Evolutionary conservation across 306 rosid species (phyloP).

Genomic region (Psophocarpus tetragonolobus): DNA sequence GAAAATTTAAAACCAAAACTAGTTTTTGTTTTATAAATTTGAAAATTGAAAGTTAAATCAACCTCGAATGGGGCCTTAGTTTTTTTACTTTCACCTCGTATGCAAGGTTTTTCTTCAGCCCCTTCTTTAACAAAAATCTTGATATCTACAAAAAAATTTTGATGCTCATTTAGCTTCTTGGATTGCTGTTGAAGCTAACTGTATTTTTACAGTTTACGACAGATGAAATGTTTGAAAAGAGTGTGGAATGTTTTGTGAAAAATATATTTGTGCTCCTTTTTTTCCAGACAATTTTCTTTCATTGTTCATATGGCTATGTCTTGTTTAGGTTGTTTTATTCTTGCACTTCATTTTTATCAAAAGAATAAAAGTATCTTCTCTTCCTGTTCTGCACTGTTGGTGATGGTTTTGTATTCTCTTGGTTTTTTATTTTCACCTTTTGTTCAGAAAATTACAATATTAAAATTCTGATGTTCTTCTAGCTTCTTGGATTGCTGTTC

Average conservation of each 20-base stretch:
- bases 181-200: constrained; percentile 33
- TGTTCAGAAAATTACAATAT: constrained; percentile 14
- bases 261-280: neutral
- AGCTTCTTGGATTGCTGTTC: constrained; percentile 22
- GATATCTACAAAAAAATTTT: constrained; percentile 8
- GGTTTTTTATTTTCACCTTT: constrained; percentile 1
- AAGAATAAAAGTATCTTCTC: constrained; percentile 12
- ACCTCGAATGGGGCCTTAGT: no score
- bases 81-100: neutral
- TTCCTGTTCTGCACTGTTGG: constrained; percentile 14
- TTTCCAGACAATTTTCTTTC: neutral
- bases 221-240: no score
- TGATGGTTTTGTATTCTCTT: constrained; percentile 14
- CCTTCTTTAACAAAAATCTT: constrained; percentile 23
- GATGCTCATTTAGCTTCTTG: constrained; percentile 10
- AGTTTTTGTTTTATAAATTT: no score
- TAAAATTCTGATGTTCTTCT: constrained; percentile 19
- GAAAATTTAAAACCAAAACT: no score
- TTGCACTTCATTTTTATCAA: constrained; percentile 8
- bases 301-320: neutral
- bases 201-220: constrained; percentile 54
- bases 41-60: no score
- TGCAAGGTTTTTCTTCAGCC: no score
- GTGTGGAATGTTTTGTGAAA: constrained; percentile 13
- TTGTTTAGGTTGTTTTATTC: constrained; percentile 18